Evolutionary conservation across 768 basidiomycete species (phyloP).

Genomic region (Russula abietina): DNA sequence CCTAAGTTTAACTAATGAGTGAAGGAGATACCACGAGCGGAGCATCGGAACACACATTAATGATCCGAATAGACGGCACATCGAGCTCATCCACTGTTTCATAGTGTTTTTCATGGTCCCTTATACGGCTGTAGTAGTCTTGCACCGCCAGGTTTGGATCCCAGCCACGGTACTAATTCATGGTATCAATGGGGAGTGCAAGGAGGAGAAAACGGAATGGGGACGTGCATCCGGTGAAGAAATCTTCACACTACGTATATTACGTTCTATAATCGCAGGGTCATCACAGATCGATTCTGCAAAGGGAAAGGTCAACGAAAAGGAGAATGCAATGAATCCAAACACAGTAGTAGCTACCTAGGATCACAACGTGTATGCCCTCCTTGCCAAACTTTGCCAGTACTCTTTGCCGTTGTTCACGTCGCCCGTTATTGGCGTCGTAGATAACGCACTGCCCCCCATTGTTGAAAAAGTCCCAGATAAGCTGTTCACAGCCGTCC

Average conservation of each 20-base stretch:
- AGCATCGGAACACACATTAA: conserved; percentile 10
- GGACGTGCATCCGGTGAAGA: conserved; percentile 89
- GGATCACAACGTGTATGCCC: conserved; percentile 89
- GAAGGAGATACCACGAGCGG: not conserved
- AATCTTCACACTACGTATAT: conserved; percentile 95
- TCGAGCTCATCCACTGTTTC: conserved; percentile 84
- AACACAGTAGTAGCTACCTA: conserved; percentile 49
- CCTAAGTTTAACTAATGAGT: conserved; percentile 37
- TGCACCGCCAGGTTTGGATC: conserved; percentile 85
- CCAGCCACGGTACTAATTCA: conserved; percentile 80
- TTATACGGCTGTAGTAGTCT: conserved; percentile 89
- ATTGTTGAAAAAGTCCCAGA: conserved; percentile 78
- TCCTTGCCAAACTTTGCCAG: conserved; percentile 80
- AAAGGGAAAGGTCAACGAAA: conserved; percentile 10
- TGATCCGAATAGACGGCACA: conserved; percentile 26
- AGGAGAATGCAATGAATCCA: not conserved
- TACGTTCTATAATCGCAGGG: conserved; percentile 85
- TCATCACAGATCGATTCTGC: conserved; percentile 89
- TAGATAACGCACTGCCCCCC: conserved; percentile 98
- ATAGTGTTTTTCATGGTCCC: conserved; percentile 80
- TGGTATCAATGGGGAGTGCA: not conserved
- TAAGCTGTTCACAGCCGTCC: conserved; percentile 79
- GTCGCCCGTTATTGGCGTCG: conserved; percentile 92
- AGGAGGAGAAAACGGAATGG: conserved; percentile 1
- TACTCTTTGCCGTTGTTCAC: conserved; percentile 56